These are phyloP conservation scores for Sarocladium strictum DNA, from an alignment of 2,329 filamentous ascomycete genomes.

Conservation along the genomic window DNA sequence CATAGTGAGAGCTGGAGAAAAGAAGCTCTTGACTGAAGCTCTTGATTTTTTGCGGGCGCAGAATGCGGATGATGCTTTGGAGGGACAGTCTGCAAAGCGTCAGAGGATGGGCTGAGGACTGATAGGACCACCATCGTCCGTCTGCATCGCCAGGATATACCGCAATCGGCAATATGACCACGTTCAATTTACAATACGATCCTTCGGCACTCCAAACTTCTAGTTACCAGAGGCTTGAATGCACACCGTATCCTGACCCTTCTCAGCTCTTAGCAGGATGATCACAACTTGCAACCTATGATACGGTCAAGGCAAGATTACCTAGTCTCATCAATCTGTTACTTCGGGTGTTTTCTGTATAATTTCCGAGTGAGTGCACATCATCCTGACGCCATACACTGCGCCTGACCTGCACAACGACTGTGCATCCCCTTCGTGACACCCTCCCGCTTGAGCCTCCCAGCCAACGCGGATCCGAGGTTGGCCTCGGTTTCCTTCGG, in stretches of 20 bases:
- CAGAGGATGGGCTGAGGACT: slow-evolving; percentile 2
- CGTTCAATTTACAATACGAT: too few relatives aligned
- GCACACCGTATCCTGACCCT: too few relatives aligned
- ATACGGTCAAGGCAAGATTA: too few relatives aligned
- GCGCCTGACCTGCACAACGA: too few relatives aligned
- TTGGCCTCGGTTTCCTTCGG: not conserved
- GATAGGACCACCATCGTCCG: not conserved
- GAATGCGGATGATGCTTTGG: not conserved
- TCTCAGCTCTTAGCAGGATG: too few relatives aligned
- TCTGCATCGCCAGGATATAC: not conserved
- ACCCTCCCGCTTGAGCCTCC: not conserved
- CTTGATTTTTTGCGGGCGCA: slow-evolving; percentile 27
- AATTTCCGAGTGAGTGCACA: too few relatives aligned
- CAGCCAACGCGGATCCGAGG: not conserved
- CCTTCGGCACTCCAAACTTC: too few relatives aligned
- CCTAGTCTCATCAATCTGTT: too few relatives aligned
- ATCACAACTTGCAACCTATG: too few relatives aligned
- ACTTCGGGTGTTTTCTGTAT: too few relatives aligned
- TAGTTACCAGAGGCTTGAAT: too few relatives aligned
- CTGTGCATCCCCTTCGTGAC: not conserved
- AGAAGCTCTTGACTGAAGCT: slow-evolving; percentile 55
- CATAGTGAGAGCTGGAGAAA: slow-evolving; percentile 66
- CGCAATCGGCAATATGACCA: not conserved
- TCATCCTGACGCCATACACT: too few relatives aligned
- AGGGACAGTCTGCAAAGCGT: slow-evolving; percentile 5